Base-by-base conservation (phyloP, 75 land plant genomes). In the Chamaecyparis obtusa region DNA sequence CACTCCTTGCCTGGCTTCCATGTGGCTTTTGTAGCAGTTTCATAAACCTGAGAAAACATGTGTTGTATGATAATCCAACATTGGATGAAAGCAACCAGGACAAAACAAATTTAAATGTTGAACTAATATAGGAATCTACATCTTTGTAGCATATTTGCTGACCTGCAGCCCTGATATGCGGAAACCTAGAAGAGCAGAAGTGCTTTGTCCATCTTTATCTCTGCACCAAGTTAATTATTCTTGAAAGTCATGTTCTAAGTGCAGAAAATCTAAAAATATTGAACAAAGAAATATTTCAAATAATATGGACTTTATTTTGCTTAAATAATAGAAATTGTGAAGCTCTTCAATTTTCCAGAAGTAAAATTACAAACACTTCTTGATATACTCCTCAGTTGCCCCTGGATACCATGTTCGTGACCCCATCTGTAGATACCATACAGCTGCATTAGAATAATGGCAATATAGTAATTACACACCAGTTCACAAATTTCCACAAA, bases 141-240 rank as follows among this genome's bases (percentile, higher is more conserved):
- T 86, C 84, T 14, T 77, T 81, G 27, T 19, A 86, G 17, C 16
- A 16, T 44, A 72, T 72, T 51, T 9, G 39, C 44, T 48, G 41
- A 92, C 93, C 95, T 95, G 96, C 90, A 98, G 54, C 43, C 99
- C 99, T 0, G 96, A 92, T 41, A 96, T 76, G 43, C 99, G 93
- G 89, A 95, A 95, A 15, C 99, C 99, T 84, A 96, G 82, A 8
- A 87, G 64, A 41, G 60, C 71, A 85, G 91, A 91, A 3, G 97
- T 94, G 13, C 91, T 88, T 75, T 93, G 91, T 86, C 49, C 86
- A 83, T 96, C 99, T 86, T 96, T 98, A 88, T 88, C 49, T 56
- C 85, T 84, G 85, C 85, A 84, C 24, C 46, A 81, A 27, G 51
- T 81, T 81, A 39, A 81, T 43, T 43, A 81, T 44, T 46, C 27